Evolutionary conservation across 1,139 yeast species (phyloP).

Genomic region (Petasospora rhodanensis): DNA sequence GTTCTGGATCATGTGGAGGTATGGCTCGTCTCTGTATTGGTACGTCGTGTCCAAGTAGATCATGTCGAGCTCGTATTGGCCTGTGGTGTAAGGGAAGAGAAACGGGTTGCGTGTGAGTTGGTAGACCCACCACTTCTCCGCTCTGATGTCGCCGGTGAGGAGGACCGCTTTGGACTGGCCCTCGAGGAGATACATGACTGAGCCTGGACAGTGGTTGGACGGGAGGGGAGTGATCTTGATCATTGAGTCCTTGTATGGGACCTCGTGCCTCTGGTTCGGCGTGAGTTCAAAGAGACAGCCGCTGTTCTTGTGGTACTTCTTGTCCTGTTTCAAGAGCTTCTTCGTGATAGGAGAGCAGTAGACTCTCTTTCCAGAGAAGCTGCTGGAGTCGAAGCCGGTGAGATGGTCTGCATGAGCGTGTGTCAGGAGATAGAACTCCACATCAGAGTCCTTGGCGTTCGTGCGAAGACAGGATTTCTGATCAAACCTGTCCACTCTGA

Average conservation of each 20-base stretch:
- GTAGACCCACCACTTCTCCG: slow-evolving; percentile 51
- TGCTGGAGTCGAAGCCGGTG: slow-evolving; percentile 39
- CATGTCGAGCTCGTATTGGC: slow-evolving; percentile 36
- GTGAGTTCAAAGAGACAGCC: slow-evolving; percentile 27
- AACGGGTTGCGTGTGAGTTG: slow-evolving; percentile 35
- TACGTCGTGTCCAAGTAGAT: slow-evolving; percentile 58
- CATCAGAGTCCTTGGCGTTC: neutral
- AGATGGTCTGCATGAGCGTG: slow-evolving; percentile 59
- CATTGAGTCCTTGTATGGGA: slow-evolving; percentile 7
- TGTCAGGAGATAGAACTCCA: slow-evolving; percentile 38
- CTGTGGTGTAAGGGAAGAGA: slow-evolving; percentile 41
- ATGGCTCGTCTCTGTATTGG: slow-evolving; percentile 47
- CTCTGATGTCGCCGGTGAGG: slow-evolving; percentile 57
- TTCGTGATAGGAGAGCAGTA: slow-evolving; percentile 49
- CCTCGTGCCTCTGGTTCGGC: slow-evolving; percentile 29
- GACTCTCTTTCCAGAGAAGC: slow-evolving; percentile 38
- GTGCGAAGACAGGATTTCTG: slow-evolving; percentile 3
- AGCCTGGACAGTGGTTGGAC: slow-evolving; percentile 62
- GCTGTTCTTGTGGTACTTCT: slow-evolving; percentile 26
- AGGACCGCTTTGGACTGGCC: slow-evolving; percentile 34
- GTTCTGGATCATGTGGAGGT: slow-evolving; percentile 40
- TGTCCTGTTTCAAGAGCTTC: slow-evolving; percentile 29
- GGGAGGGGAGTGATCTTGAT: slow-evolving; percentile 31
- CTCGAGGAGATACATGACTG: slow-evolving; percentile 52
- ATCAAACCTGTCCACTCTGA: slow-evolving; percentile 26